Base-by-base conservation (phyloP, 805 yeast genomes). In the Candida lessepsii region DNA sequence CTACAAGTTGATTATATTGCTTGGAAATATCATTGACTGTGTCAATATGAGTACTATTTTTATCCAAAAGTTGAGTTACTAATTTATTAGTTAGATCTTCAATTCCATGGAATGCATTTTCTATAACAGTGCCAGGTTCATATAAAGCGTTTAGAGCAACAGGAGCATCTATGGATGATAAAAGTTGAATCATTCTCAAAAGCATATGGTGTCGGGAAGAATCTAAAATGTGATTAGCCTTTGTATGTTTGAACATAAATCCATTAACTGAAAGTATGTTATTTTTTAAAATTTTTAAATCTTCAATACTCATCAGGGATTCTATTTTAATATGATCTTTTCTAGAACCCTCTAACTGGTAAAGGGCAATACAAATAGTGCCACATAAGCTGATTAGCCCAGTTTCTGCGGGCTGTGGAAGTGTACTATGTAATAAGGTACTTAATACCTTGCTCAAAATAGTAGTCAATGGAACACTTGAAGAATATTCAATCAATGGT, bases 341-440 rank as follows among this genome's bases (percentile, higher is more conserved):
- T 16, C 8, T 30, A 5, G 15, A 11, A 3, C 11, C 6, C 19
- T 30, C 16, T 4, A n/a, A 3, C 5, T 19, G 9, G 11, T 30
- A 19, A 4, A 30, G 10, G n/a, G 16, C 4, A 4, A 16, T 25
- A 29, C 29, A 35, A 2, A 45, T 20, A n/a, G 36, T 28, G 3
- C 45, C 43, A 36, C 43, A 38, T 7, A 41, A 20, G 1, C 37
- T 35, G 20, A 45, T 23, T n/a, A 41, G 13, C 4, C 39, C 33
- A 9, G 41, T 38, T 15, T 39, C 48, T 4, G 31, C 23, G 9
- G 39, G 38, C 24, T 26, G 37, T 15, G 37, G 27, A 5, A 23
- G 13, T 5, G 18, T 6, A 3, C 10, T 26, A 4, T 21, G 28
- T 17, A 39, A 39, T 9, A 32, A 9, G 3, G 18, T 29, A 16